A percentile compares a stretch with the other conserved stretches of the same genome.
Evolutionary conservation across 371 early-diverging fungal species (phyloP).

Genomic region (Rhizomucor miehei): DNA sequence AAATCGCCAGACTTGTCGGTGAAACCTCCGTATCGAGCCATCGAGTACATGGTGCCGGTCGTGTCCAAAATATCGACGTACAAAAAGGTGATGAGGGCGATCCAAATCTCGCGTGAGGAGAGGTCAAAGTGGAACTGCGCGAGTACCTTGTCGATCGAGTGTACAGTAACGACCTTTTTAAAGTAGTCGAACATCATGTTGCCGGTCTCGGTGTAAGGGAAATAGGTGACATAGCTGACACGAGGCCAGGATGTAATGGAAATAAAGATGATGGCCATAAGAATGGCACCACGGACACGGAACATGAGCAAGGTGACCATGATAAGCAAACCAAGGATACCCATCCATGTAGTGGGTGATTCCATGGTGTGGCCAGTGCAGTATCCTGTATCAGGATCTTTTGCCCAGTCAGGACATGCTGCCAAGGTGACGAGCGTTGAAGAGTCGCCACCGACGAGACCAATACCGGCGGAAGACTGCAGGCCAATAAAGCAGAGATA

Average conservation of each 20-base stretch:
- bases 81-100: slow-evolving; percentile 76
- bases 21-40: slow-evolving; percentile 82
- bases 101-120: slow-evolving; percentile 64
- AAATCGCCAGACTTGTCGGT: slow-evolving; percentile 73
- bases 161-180: slow-evolving; percentile 68
- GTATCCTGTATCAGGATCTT: slow-evolving; percentile 41
- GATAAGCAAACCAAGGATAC: slow-evolving; percentile 69
- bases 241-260: slow-evolving; percentile 71
- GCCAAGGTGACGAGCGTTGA: slow-evolving; percentile 67
- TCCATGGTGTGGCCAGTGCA: slow-evolving; percentile 64
- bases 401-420: slow-evolving; percentile 56
- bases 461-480: slow-evolving; percentile 77
- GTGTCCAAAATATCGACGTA: slow-evolving; percentile 82
- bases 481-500: slow-evolving; percentile 75
- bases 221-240: slow-evolving; percentile 64
- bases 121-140: slow-evolving; percentile 66
- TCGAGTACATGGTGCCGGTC: slow-evolving; percentile 77
- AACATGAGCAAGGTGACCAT: slow-evolving; percentile 63
- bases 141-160: slow-evolving; percentile 55
- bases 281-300: slow-evolving; percentile 70
- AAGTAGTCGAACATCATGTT: slow-evolving; percentile 67
- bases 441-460: slow-evolving; percentile 56
- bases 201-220: slow-evolving; percentile 65
- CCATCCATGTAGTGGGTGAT: slow-evolving; percentile 69
- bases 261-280: slow-evolving; percentile 69